Evolutionary conservation across 371 early-diverging fungal species (phyloP).

Genomic region (Mucor sp.): DNA sequence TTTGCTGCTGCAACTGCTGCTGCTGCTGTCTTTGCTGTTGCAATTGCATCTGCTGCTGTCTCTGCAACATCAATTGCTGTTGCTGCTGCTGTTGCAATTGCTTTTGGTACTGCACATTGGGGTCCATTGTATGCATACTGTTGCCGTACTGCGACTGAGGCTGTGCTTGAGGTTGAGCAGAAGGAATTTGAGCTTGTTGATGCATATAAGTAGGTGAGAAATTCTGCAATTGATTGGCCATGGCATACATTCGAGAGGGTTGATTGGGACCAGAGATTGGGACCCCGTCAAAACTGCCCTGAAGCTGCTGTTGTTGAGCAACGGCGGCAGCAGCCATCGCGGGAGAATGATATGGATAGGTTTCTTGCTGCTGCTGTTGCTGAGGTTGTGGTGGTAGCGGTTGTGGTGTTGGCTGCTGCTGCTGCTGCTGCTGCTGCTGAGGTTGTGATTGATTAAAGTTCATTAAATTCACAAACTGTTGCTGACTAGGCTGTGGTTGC

Average conservation of each 20-base stretch:
- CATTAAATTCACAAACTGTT: constrained; percentile 15
- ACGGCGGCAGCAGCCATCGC: neutral
- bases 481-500: constrained; percentile 6
- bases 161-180: neutral
- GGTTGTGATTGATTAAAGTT: constrained; percentile 7
- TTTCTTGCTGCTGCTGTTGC: neutral
- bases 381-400: neutral
- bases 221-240: constrained; percentile 13
- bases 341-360: neutral
- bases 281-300: constrained; percentile 30
- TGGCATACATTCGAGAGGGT: constrained; percentile 16
- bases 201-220: constrained; percentile 8
- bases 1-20: constrained; percentile 4
- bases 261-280: constrained; percentile 27
- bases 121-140: constrained; percentile 1
- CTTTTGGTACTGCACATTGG: constrained; percentile 12
- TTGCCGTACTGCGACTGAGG: constrained; percentile 6
- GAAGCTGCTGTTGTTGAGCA: constrained; percentile 8
- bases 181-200: neutral
- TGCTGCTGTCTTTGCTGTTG: constrained; percentile 12
- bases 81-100: constrained; percentile 9
- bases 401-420: too few species aligned
- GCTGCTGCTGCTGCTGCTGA: neutral
- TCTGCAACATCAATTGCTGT: constrained; percentile 15
- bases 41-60: constrained; percentile 22